Evolutionary conservation across 2,329 filamentous ascomycete genomes (phyloP).

Genomic region (Nannizzia gypsea): DNA sequence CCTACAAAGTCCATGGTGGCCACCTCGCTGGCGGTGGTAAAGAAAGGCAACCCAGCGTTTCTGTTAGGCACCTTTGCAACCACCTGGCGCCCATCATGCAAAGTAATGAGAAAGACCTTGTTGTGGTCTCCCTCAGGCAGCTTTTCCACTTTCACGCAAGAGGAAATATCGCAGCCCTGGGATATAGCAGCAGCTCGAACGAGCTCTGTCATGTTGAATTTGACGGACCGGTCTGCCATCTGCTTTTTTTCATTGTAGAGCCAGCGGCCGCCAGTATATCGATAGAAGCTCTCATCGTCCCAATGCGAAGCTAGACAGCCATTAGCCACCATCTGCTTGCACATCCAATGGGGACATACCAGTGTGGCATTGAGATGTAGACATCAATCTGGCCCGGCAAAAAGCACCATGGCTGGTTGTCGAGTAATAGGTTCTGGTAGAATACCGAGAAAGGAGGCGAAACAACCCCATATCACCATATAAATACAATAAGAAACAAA

Average conservation of each 20-base stretch:
- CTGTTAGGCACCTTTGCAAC: slow-evolving; percentile 8
- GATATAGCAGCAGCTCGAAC: background rate
- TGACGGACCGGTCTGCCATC: slow-evolving; percentile 5
- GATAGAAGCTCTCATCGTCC: slow-evolving; percentile 11
- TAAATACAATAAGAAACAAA: too few species aligned
- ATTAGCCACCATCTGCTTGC: background rate
- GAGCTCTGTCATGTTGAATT: slow-evolving; percentile 5
- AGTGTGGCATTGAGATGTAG: background rate
- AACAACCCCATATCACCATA: background rate
- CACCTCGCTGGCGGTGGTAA: slow-evolving; percentile 12
- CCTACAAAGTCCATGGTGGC: slow-evolving; percentile 17
- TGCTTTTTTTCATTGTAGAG: slow-evolving; percentile 5
- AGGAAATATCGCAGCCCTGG: background rate
- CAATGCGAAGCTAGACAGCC: background rate
- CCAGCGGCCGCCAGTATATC: background rate
- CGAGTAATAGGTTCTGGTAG: background rate
- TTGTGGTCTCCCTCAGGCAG: slow-evolving; percentile 11
- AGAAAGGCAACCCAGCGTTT: slow-evolving; percentile 8
- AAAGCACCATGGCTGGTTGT: background rate
- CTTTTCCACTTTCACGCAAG: slow-evolving; percentile 6
- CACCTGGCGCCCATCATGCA: slow-evolving; percentile 5
- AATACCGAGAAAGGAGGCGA: background rate
- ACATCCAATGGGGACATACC: background rate
- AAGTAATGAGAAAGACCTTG: slow-evolving; percentile 7
- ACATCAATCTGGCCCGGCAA: background rate